Conservation (phyloP, 148 eudicot genomes). For the Nepenthes mirabilis region DNA sequence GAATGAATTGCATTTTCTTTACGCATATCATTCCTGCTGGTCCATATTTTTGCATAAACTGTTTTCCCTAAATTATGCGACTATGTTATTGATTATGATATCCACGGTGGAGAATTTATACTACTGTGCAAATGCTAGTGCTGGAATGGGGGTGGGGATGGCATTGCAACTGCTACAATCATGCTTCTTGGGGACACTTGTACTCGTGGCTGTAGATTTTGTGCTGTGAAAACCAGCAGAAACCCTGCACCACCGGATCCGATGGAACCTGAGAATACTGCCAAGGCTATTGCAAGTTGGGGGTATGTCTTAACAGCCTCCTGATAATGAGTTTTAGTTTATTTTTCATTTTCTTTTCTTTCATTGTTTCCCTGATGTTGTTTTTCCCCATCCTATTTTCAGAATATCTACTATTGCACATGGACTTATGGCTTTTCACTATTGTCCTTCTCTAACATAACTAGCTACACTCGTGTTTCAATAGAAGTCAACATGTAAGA, state of each 20-base stretch:
- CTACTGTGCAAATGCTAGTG: constrained; percentile 31
- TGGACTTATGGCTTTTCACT: too few relatives aligned
- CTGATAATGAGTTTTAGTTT: neutral
- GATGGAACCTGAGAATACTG: constrained; percentile 90
- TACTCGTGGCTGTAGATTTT: constrained; percentile 89
- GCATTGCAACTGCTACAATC: constrained; percentile 90
- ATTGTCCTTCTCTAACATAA: too few relatives aligned
- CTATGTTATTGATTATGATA: too few relatives aligned
- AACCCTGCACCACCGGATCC: constrained; percentile 93
- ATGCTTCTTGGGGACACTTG: constrained; percentile 97
- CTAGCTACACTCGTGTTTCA: too few relatives aligned
- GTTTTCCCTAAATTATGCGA: too few relatives aligned
- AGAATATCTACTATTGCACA: too few relatives aligned
- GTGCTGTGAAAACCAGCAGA: constrained; percentile 90
- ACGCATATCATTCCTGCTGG: too few relatives aligned
- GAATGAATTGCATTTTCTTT: too few relatives aligned
- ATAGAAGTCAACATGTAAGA: too few relatives aligned
- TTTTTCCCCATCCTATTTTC: too few relatives aligned
- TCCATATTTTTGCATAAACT: too few relatives aligned
- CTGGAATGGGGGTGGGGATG: constrained; percentile 97
- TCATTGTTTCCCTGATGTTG: neutral
- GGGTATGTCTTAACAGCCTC: constrained; percentile 35
- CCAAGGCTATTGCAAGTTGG: constrained; percentile 84
- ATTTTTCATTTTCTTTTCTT: neutral
- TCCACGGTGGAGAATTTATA: too few relatives aligned